Evolutionary conservation across 2,329 filamentous ascomycete genomes (phyloP), one percentile per base, ranked within the genome.

Genomic region (Colletotrichum salicis): DNA sequence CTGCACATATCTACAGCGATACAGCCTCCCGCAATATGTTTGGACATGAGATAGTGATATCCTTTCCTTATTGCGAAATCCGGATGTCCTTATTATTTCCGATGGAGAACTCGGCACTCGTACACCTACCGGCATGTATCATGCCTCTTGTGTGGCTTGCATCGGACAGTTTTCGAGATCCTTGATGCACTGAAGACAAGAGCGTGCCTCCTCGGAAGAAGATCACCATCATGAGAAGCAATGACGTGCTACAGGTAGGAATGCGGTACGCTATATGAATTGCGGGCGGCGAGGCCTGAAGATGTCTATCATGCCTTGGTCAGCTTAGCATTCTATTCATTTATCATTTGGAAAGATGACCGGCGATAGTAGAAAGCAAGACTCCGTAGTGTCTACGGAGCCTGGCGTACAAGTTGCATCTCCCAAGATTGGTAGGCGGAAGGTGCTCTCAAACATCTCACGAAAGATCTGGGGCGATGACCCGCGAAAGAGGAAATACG

Each of bases 1-100:
- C 7, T 10, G 7, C 19, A 8, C 15, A n/a, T 19, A 2, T 48
- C 3, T n/a, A 11, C 7, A n/a, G 7, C 8, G 4, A n/a, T 5
- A 2, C 10, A 11, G 3, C 7, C 19, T 0, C 19, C 4, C 3
- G 7, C 5, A 22, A 22, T 10, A 1, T 2, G 19, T 11, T 10
- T 11, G 8, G 0, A 2, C 1, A 4, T 22, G 19, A 0, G 8
- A 1, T 8, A 48, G 4, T 48, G 10, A 19, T 48, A 7, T 19
- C 19, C 41, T 48, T 48, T n/a, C 3, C 8, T 8, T 1, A 48
- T 48, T 11, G 41, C 41, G 41, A n/a, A 8, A 22, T 22, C 3
- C 19, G n/a, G n/a, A 11, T 48, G 1, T 19, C 8, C 8, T 48
- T 19, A 2, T 48, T 48, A n/a, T 48, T n/a, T 8, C 41, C 19